Base-by-base conservation (phyloP, 106 monocot species). In the Phalaenopsis equestris region DNA sequence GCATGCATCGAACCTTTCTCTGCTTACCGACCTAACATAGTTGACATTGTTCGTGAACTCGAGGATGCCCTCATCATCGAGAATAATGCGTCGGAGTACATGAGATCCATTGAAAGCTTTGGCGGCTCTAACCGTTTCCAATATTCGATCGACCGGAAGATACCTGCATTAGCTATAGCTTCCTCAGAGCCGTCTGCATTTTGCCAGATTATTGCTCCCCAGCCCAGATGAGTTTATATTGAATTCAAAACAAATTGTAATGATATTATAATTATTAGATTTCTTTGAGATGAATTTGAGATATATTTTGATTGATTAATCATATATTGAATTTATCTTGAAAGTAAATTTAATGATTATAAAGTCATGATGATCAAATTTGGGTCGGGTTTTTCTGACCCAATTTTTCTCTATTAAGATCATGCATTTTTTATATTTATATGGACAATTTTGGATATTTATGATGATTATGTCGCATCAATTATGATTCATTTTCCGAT, bases 81-180 rank as follows among this genome's bases (percentile, higher is more conserved):
- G 65, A 90, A 90, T 74, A 90, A 90, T 55, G 90, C 90, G 1
- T 90, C 90, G 0, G 90, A 90, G 79, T 90, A 90, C 56, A 90
- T 90, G 90, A 81, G 86, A 21, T 90, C 90, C 36, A 90, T 90
- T 18, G 87, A 90, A 30, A 87, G 87, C 78, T 70, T 79, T 0
- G 86, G 85, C 23, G 87, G 90, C 17, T 90, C 90, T 3, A 90
- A 87, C 67, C 87, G 87, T 18, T 88, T 65, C 74, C 74, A 75
- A 16, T 67, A 78, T 10, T 82, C 84, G 0, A 11, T 82, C 1
- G 84, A 87, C 3, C 77, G 83, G 72, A 83, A 77, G 41, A 70
- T 83, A 18, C 36, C 76, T 45, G 79, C 80, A 37, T 56, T 79
- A 15, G 76, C 67, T 48, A 45, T 56, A 6, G 76, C 39, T 14